Conservation (phyloP, 768 basidiomycete species). For the Tephrocybe sp. region DNA sequence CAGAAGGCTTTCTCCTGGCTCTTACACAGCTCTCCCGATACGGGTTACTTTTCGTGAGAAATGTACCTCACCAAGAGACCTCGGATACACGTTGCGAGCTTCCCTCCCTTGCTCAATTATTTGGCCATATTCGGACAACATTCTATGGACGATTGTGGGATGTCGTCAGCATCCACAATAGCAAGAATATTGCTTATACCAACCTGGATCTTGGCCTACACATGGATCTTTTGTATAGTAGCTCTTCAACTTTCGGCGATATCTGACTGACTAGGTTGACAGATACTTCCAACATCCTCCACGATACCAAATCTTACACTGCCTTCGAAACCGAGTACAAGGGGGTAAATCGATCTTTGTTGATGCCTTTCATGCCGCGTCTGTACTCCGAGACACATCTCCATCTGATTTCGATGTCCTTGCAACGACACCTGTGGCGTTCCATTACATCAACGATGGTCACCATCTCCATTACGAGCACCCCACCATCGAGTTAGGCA, state of each 20-base stretch:
- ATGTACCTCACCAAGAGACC: constrained; percentile 64
- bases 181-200: constrained; percentile 94
- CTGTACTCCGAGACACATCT: constrained; percentile 40
- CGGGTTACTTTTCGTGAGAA: constrained; percentile 70
- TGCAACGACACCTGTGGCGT: constrained; percentile 65
- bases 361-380: constrained; percentile 70
- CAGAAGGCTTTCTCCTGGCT: constrained; percentile 47
- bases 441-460: constrained; percentile 89
- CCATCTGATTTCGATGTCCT: constrained; percentile 58
- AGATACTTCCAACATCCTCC: constrained; percentile 91
- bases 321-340: constrained; percentile 75
- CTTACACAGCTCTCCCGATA: constrained; percentile 69
- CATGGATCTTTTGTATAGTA: constrained; percentile 84
- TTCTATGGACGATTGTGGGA: constrained; percentile 93
- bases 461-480: constrained; percentile 76
- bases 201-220: constrained; percentile 85
- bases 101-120: constrained; percentile 55
- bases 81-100: constrained; percentile 64
- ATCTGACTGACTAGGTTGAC: background rate
- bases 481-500: constrained; percentile 68
- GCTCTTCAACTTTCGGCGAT: background rate
- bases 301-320: constrained; percentile 90
- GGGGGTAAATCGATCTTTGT: constrained; percentile 89
- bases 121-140: constrained; percentile 79
- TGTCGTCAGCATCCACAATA: constrained; percentile 70